A percentile compares a stretch with the other conserved stretches of the same genome.
phyloP scores from a whole-genome alignment of 1,284 basidiomycete species.

The Stygiomarasmius scandens region DNA sequence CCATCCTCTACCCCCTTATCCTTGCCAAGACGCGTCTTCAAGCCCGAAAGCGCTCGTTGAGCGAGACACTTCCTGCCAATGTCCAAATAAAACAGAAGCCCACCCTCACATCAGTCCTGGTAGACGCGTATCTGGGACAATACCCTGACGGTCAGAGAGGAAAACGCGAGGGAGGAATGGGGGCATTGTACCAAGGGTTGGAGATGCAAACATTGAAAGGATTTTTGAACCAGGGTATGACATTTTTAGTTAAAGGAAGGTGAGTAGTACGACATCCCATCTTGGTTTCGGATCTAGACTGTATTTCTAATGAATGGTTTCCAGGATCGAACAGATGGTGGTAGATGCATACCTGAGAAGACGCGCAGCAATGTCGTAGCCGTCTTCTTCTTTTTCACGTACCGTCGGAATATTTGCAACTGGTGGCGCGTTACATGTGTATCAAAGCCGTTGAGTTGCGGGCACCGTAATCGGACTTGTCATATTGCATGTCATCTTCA shows the following conservation, averaged over 20 bases:
- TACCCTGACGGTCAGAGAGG: background rate
- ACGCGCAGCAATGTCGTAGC: background rate
- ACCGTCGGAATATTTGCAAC: too few relatives aligned
- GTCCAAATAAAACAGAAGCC: slow-evolving; percentile 2
- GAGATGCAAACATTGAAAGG: slow-evolving; percentile 57
- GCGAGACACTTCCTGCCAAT: background rate
- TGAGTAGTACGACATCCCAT: slow-evolving; percentile 18
- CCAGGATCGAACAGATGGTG: slow-evolving; percentile 41
- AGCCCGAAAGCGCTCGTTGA: slow-evolving; percentile 25
- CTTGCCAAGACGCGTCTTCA: slow-evolving; percentile 61
- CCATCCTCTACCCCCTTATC: slow-evolving; percentile 56
- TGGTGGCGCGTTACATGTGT: too few relatives aligned
- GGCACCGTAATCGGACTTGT: too few relatives aligned
- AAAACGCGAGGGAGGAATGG: slow-evolving; percentile 27
- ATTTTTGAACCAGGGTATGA: slow-evolving; percentile 57
- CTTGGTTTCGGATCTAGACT: background rate
- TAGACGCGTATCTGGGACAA: slow-evolving; percentile 32
- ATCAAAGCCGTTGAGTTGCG: too few relatives aligned
- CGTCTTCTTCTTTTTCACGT: too few relatives aligned
- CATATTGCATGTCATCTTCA: too few relatives aligned
- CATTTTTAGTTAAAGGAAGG: slow-evolving; percentile 60
- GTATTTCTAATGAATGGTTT: background rate
- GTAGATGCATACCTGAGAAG: slow-evolving; percentile 35
- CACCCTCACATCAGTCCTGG: slow-evolving; percentile 28
- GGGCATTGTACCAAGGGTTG: slow-evolving; percentile 54